Conservation (phyloP, 441 rosid genomes). For the Gossypium gossypioides region DNA sequence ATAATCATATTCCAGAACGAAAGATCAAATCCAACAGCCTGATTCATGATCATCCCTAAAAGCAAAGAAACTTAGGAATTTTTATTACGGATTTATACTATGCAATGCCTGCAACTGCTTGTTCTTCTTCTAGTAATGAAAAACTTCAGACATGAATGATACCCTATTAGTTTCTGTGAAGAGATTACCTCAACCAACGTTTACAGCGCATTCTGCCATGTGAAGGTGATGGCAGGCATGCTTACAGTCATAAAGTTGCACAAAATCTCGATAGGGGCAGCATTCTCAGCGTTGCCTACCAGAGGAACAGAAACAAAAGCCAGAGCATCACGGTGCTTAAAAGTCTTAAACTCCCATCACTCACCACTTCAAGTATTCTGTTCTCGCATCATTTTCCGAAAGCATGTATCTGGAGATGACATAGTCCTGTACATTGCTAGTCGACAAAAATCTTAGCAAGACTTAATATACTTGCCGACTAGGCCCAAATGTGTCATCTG, state of each 20-base stretch:
- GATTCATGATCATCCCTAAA: neutral
- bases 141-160: neutral
- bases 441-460: neutral
- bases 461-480: neutral
- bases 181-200: neutral
- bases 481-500: neutral
- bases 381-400: neutral
- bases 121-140: neutral
- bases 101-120: neutral
- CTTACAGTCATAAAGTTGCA: neutral
- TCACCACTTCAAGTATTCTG: neutral
- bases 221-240: neutral
- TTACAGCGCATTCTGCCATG: neutral
- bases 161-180: neutral
- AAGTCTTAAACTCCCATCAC: neutral
- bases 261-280: neutral
- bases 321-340: neutral
- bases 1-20: neutral
- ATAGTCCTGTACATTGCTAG: neutral
- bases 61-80: neutral
- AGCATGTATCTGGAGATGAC: neutral
- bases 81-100: neutral
- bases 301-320: neutral
- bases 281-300: neutral
- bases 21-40: neutral